Conservation (phyloP, 192 early-diverging fungal genomes). For the Backusella luteola region DNA sequence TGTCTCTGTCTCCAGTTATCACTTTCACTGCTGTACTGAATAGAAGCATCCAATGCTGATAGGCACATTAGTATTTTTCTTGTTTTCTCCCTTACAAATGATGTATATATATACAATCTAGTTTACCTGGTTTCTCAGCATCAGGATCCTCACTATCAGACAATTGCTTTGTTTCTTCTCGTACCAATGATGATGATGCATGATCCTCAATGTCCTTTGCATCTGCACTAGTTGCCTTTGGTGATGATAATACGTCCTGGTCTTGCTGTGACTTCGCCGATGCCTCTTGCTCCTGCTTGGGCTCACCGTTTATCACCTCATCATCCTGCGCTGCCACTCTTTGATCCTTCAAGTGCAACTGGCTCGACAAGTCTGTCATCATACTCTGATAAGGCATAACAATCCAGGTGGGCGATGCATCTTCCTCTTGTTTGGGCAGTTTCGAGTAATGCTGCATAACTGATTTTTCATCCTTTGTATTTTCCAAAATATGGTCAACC, state of each 20-base stretch:
- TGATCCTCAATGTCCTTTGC: no score
- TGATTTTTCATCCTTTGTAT: conserved; percentile 5
- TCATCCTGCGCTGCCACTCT: not conserved
- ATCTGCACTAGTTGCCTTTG: not conserved
- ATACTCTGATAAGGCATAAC: conserved; percentile 5
- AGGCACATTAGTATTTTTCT: not conserved
- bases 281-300: not conserved
- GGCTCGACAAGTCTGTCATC: not conserved
- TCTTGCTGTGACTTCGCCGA: not conserved
- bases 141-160: not conserved
- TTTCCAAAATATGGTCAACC: conserved; percentile 14
- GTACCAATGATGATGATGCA: not conserved
- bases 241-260: not conserved
- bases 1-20: conserved; percentile 1
- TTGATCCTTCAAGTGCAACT: not conserved
- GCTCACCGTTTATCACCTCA: not conserved
- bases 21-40: not conserved
- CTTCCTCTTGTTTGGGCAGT: not conserved
- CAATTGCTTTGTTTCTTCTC: not conserved
- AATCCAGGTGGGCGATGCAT: not conserved
- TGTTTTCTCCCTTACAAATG: no score
- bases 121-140: not conserved
- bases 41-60: not conserved
- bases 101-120: not conserved
- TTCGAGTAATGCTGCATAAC: not conserved